These are phyloP conservation scores for Aspergillus quadrilineatus DNA, from an alignment of 2,329 filamentous ascomycete species.

Conservation along the genomic window DNA sequence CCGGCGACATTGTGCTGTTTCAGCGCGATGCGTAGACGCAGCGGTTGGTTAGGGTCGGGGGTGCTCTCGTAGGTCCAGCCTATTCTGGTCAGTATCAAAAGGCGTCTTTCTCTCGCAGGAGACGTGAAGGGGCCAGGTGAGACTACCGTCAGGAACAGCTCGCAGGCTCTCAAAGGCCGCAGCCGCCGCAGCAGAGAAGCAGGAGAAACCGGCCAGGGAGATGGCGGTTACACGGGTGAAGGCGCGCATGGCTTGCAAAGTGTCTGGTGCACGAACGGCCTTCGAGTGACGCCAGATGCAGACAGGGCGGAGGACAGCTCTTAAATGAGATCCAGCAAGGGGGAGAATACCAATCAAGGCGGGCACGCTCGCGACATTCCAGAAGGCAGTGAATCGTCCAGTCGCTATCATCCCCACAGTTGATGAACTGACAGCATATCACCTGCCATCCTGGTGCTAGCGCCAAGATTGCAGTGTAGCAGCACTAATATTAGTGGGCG, in stretches of 20 bases:
- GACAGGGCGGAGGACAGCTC: neutral
- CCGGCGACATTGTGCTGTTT: slow-evolving; percentile 33
- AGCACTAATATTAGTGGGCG: neutral
- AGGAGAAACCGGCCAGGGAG: slow-evolving; percentile 31
- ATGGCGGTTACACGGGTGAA: slow-evolving; percentile 27
- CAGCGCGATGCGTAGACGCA: slow-evolving; percentile 39
- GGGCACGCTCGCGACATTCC: neutral
- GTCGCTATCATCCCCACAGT: neutral
- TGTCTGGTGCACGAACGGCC: neutral
- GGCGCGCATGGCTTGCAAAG: slow-evolving; percentile 25
- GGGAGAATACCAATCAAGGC: neutral
- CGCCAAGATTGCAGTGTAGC: neutral
- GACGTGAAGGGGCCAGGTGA: neutral
- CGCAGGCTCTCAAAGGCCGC: slow-evolving; percentile 38
- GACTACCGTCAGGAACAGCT: slow-evolving; percentile 35
- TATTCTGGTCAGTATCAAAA: slow-evolving; percentile 8
- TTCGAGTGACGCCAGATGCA: neutral
- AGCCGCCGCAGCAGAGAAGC: slow-evolving; percentile 28
- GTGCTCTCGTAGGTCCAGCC: slow-evolving; percentile 34
- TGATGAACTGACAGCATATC: neutral
- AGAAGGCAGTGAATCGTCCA: neutral
- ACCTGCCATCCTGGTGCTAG: neutral
- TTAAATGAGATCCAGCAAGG: neutral
- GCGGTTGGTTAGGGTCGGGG: slow-evolving; percentile 26
- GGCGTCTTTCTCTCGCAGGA: neutral